These are phyloP conservation scores for Podospora tetraspora DNA, from an alignment of 495 filamentous ascomycete species.

Conservation along the genomic window DNA sequence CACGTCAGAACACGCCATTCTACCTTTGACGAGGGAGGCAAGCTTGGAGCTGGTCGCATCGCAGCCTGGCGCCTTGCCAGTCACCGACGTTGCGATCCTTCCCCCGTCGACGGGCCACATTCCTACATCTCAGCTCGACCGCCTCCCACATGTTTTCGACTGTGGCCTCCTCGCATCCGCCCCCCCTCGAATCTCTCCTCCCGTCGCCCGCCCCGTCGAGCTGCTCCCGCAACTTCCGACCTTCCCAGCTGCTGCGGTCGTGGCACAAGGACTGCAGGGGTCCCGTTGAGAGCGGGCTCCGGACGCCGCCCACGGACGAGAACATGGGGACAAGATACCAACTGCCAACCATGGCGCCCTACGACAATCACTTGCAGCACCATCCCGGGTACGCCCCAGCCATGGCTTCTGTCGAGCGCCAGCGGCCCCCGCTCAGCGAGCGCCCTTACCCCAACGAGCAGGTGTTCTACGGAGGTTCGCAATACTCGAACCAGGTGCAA, in stretches of 20 bases:
- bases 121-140: not conserved
- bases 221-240: slow-evolving; percentile 3
- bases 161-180: slow-evolving; percentile 5
- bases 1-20: not conserved
- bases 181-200: slow-evolving; percentile 6
- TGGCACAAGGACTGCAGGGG: not conserved
- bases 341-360: slow-evolving; percentile 35
- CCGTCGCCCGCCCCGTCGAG: slow-evolving; percentile 9
- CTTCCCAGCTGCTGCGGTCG: not conserved
- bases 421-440: slow-evolving; percentile 27
- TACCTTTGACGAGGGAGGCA: not conserved
- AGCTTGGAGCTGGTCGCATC: not conserved
- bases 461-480: slow-evolving; percentile 20
- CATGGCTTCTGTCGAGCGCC: slow-evolving; percentile 17
- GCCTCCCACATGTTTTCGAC: slow-evolving; percentile 22
- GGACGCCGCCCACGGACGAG: slow-evolving; percentile 47
- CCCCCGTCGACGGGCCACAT: not conserved
- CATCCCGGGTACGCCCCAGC: slow-evolving; percentile 29
- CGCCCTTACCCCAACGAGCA: slow-evolving; percentile 27
- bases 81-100: not conserved
- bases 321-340: slow-evolving; percentile 46
- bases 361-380: slow-evolving; percentile 36
- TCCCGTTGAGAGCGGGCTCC: slow-evolving; percentile 33
- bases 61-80: not conserved
- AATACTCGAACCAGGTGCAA: slow-evolving; percentile 13